Conservation (phyloP, 139 green algal species). For the Dunaliella primolecta region DNA sequence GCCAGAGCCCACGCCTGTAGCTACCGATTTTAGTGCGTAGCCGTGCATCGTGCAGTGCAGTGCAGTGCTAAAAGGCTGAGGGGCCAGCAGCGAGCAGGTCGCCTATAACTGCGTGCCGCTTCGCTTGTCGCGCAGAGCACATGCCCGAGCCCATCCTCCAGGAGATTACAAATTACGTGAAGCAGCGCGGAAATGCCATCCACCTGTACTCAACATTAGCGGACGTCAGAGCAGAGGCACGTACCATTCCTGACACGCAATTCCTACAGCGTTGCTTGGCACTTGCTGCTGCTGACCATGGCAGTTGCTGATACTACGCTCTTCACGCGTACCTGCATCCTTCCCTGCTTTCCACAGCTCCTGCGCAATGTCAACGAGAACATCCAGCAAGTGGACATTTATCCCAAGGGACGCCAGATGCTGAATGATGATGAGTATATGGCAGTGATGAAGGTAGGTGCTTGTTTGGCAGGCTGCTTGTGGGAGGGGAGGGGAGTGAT, state of each 20-base stretch:
- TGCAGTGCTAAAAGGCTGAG: too few relatives aligned
- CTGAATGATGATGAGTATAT: constrained; percentile 55
- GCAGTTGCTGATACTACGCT: too few relatives aligned
- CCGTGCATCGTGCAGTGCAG: neutral
- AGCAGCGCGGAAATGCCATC: constrained; percentile 47
- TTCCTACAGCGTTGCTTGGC: too few relatives aligned
- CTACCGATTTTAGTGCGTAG: constrained; percentile 10
- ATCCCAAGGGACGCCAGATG: constrained; percentile 40
- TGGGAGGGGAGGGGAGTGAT: too few relatives aligned
- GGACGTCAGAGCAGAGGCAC: constrained; percentile 49
- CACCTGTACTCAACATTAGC: constrained; percentile 35
- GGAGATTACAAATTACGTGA: constrained; percentile 55
- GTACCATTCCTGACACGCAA: too few relatives aligned
- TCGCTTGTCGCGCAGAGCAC: constrained; percentile 4
- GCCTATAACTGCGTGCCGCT: too few relatives aligned
- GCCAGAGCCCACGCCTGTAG: neutral
- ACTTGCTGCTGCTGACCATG: too few relatives aligned
- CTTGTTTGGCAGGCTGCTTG: too few relatives aligned
- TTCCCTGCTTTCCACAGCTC: too few relatives aligned
- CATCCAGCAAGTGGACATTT: constrained; percentile 46
- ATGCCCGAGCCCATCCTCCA: constrained; percentile 48
- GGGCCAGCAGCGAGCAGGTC: too few relatives aligned
- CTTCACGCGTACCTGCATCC: too few relatives aligned
- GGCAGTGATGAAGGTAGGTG: constrained; percentile 27
- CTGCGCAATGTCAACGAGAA: constrained; percentile 44